phyloP scores from a whole-genome alignment of 2,329 filamentous ascomycete species.

The Diaporthe batatas region DNA sequence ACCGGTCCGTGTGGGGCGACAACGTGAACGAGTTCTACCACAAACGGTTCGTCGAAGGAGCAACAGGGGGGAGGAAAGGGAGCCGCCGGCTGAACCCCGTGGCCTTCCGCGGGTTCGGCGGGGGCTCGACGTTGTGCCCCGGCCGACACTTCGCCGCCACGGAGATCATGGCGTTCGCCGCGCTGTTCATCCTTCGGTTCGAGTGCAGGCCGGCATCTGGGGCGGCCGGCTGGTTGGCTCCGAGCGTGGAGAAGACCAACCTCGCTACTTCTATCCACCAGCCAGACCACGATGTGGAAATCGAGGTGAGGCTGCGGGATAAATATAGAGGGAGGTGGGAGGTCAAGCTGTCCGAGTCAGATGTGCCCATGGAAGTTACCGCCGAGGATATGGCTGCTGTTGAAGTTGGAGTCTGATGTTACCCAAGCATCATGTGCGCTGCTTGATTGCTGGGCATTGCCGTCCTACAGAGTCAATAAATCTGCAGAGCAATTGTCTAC shows the following conservation, averaged over 20 bases:
- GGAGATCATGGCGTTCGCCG: too few species aligned
- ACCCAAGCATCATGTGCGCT: not conserved
- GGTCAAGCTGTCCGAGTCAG: not conserved
- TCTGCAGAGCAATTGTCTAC: too few species aligned
- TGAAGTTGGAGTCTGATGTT: not conserved
- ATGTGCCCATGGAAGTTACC: not conserved
- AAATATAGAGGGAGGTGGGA: not conserved
- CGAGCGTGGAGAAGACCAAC: not conserved
- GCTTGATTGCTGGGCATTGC: not conserved
- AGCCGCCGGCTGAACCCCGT: not conserved
- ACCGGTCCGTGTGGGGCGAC: too few species aligned
- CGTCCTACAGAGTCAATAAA: too few species aligned
- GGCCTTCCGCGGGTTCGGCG: slow-evolving; percentile 47
- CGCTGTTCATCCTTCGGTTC: too few species aligned
- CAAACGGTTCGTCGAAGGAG: too few species aligned
- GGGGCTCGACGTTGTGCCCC: slow-evolving; percentile 46
- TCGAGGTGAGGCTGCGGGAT: not conserved
- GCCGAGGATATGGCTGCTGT: not conserved
- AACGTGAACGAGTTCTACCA: too few species aligned
- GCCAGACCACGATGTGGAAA: not conserved
- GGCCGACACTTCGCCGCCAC: slow-evolving; percentile 45
- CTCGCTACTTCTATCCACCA: not conserved
- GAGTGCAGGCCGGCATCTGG: not conserved
- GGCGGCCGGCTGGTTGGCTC: not conserved
- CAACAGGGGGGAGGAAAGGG: too few species aligned